Evolutionary conservation across 768 basidiomycete species (phyloP).

Genomic region (Termitomyces heimii): DNA sequence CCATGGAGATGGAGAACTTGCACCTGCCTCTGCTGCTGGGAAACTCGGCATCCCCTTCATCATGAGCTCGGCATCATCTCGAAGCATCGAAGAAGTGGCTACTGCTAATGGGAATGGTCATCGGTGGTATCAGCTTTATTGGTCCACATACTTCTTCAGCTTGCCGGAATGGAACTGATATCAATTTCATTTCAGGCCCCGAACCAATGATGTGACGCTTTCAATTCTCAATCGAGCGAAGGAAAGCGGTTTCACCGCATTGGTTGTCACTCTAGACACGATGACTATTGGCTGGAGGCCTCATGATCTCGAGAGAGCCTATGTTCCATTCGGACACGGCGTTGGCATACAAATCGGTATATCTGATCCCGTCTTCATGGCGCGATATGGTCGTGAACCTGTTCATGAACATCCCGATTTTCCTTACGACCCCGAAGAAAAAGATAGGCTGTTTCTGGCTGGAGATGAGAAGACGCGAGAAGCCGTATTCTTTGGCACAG

Average conservation of each 20-base stretch:
- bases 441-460: slow-evolving; percentile 32
- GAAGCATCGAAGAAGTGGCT: slow-evolving; percentile 73
- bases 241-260: slow-evolving; percentile 56
- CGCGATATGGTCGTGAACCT: slow-evolving; percentile 40
- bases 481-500: slow-evolving; percentile 42
- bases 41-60: slow-evolving; percentile 62
- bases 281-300: slow-evolving; percentile 72
- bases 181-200: slow-evolving; percentile 42
- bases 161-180: neutral
- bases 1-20: slow-evolving; percentile 66
- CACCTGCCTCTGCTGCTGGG: slow-evolving; percentile 57
- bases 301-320: slow-evolving; percentile 60
- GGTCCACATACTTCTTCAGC: slow-evolving; percentile 30
- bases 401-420: slow-evolving; percentile 38
- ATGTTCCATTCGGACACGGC: slow-evolving; percentile 63
- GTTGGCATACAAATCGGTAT: slow-evolving; percentile 61
- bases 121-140: slow-evolving; percentile 82
- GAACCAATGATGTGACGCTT: slow-evolving; percentile 48
- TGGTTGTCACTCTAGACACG: slow-evolving; percentile 79
- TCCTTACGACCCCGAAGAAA: slow-evolving; percentile 50
- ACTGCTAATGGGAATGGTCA: slow-evolving; percentile 60
- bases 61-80: slow-evolving; percentile 69
- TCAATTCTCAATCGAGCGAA: slow-evolving; percentile 66
- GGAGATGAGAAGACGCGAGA: slow-evolving; percentile 44
- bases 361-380: slow-evolving; percentile 80